A percentile compares a stretch with the other conserved stretches of the same genome.
phyloP scores from a whole-genome alignment of 306 rosid genomes.

The Neltuma alba region DNA sequence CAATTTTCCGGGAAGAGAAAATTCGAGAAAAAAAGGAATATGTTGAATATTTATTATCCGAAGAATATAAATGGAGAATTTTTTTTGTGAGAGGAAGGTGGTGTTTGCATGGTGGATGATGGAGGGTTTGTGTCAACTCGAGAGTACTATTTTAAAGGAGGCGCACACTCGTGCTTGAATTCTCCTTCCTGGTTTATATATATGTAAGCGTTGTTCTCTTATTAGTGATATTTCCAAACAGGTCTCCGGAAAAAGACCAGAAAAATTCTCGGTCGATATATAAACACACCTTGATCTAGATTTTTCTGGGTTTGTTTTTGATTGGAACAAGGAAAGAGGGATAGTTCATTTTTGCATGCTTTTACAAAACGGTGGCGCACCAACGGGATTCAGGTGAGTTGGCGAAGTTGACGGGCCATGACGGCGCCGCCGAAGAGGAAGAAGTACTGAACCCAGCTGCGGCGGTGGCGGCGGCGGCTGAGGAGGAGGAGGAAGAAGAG shows the following conservation, averaged over 20 bases:
- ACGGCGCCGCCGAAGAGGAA: background rate
- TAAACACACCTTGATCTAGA: background rate
- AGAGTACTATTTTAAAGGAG: background rate
- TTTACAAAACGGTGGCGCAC: constrained; percentile 48
- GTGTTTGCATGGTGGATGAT: constrained; percentile 1
- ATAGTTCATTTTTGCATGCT: constrained; percentile 27
- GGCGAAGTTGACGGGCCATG: constrained; percentile 20
- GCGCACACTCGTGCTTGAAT: background rate
- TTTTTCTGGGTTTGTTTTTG: background rate
- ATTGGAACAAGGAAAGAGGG: background rate
- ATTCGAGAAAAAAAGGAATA: background rate
- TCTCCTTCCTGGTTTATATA: background rate
- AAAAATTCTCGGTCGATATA: background rate
- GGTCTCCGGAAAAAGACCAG: background rate
- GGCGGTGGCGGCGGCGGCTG: background rate
- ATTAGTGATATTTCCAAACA: background rate
- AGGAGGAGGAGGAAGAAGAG: background rate
- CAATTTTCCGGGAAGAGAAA: background rate
- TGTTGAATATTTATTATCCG: background rate
- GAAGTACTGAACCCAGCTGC: constrained; percentile 3
- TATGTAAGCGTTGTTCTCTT: constrained; percentile 8
- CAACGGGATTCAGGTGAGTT: constrained; percentile 31
- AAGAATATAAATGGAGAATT: background rate
- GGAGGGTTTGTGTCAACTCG: constrained; percentile 1
- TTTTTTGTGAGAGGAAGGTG: background rate